phyloP scores from a whole-genome alignment of 164 flowering plant species.

The Paratinospora sagittata region DNA sequence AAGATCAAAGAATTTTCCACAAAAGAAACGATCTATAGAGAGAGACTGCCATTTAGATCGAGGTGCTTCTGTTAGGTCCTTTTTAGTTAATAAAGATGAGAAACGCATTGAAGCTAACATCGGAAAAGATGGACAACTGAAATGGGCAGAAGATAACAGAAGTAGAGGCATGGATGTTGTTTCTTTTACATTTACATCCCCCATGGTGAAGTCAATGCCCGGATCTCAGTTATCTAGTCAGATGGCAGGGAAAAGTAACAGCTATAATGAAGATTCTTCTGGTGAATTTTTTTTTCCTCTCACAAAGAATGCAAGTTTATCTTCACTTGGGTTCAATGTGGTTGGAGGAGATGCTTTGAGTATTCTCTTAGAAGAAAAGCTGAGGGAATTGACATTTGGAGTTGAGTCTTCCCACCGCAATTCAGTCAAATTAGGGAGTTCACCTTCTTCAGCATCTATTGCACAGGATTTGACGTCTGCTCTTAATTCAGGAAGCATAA shows the following conservation, averaged over 20 bases:
- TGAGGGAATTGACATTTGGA: constrained; percentile 60
- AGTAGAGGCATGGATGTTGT: constrained; percentile 72
- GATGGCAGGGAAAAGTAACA: constrained; percentile 21
- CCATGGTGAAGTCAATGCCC: constrained; percentile 42
- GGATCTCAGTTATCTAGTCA: constrained; percentile 35
- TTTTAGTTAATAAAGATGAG: constrained; percentile 22
- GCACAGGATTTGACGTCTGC: constrained; percentile 28
- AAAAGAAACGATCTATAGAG: constrained; percentile 59
- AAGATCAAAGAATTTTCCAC: constrained; percentile 36
- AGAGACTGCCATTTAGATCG: constrained; percentile 31
- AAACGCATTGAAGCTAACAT: constrained; percentile 24
- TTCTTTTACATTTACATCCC: constrained; percentile 91
- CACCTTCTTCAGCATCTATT: constrained; percentile 23
- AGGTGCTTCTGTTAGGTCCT: constrained; percentile 18
- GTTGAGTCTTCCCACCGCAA: constrained; percentile 34
- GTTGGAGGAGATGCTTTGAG: constrained; percentile 75
- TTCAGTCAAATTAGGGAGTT: constrained; percentile 19
- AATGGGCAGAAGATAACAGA: constrained; percentile 42
- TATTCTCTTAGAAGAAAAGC: constrained; percentile 72
- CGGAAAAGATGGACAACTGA: constrained; percentile 19
- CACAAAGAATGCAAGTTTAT: constrained; percentile 28
- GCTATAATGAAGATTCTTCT: constrained; percentile 20
- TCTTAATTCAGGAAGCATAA: constrained; percentile 18
- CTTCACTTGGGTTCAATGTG: constrained; percentile 44
- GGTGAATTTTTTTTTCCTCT: constrained; percentile 27